Conservation (phyloP, 257 asterid species). For the Capsicum baccatum region DNA sequence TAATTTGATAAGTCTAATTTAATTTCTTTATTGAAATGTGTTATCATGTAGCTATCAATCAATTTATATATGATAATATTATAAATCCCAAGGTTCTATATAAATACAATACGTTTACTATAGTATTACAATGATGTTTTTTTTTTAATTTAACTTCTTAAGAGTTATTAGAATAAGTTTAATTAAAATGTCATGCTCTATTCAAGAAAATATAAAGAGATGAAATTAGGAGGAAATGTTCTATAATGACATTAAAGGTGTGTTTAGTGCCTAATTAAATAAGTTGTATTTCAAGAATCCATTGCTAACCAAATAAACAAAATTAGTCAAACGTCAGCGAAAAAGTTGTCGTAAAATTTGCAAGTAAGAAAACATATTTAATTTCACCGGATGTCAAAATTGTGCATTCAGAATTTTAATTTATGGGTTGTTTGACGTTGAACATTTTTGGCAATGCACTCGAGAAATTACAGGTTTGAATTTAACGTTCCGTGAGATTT, state of each 20-base stretch:
- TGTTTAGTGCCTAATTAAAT: neutral
- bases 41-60: conserved; percentile 22
- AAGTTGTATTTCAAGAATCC: neutral
- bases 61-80: neutral
- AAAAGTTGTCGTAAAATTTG: too few species aligned
- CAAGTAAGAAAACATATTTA: too few species aligned
- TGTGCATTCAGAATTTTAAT: too few species aligned
- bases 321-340: too few species aligned
- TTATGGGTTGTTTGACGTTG: too few species aligned
- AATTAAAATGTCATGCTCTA: neutral
- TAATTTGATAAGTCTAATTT: neutral
- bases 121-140: neutral
- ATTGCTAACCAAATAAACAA: neutral
- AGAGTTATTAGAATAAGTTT: neutral
- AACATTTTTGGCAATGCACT: too few species aligned
- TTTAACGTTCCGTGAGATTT: too few species aligned
- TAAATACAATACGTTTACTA: neutral
- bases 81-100: neutral
- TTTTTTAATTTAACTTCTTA: neutral
- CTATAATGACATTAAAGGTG: neutral
- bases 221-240: neutral
- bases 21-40: neutral
- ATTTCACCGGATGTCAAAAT: too few species aligned
- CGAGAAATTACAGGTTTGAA: too few species aligned
- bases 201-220: too few species aligned